Evolutionary conservation across 345 rosid genomes (phyloP).

Genomic region (Populus pruinosa): DNA sequence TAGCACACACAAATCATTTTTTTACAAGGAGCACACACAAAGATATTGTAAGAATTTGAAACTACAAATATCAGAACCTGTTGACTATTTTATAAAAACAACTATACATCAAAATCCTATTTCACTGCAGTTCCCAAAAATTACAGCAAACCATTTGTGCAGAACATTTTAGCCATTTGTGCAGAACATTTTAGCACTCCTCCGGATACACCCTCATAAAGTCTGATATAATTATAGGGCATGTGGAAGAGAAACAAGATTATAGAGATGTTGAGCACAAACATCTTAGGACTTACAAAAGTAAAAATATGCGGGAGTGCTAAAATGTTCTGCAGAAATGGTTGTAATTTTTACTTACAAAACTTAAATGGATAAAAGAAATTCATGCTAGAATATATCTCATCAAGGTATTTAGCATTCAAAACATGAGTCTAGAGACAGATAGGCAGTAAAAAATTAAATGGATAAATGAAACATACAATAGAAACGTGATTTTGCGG

Average conservation of each 20-base stretch:
- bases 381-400: neutral
- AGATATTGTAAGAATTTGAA: neutral
- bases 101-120: neutral
- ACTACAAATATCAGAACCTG: neutral
- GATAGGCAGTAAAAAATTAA: neutral
- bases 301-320: neutral
- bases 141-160: neutral
- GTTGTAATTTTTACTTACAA: neutral
- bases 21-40: neutral
- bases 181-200: neutral
- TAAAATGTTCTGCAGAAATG: neutral
- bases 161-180: neutral
- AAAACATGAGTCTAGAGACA: neutral
- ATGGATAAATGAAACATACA: slow-evolving; percentile 41
- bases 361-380: neutral
- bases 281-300: neutral
- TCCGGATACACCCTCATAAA: neutral
- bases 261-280: neutral
- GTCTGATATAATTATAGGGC: neutral
- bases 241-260: neutral
- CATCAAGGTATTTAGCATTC: neutral
- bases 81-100: neutral
- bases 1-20: neutral
- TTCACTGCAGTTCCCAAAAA: neutral
- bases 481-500: slow-evolving; percentile 42